Evolutionary conservation across 2,329 filamentous ascomycete species (phyloP), one percentile per base, ranked within the genome.

Genomic region (Cladophialophora yegresii): DNA sequence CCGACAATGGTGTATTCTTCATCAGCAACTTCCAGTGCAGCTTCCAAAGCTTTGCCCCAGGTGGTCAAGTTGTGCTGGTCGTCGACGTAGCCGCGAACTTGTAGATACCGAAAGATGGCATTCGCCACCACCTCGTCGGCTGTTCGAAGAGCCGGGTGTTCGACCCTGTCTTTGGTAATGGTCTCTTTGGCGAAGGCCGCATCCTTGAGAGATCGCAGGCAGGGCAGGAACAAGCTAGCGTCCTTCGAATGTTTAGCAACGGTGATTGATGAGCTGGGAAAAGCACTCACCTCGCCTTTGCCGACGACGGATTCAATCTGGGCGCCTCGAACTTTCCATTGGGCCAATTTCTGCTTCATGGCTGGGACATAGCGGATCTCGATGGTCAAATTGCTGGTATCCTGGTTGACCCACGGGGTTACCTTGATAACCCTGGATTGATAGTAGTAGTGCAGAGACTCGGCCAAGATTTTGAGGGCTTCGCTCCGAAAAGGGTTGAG

Each of bases 101-200:
- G 91, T 23, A 99, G 83, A 77, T 97, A 95, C 61, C 92, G 87
- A 89, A 92, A 97, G 64, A 93, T 84, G 6, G 89, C 86, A 71
- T 96, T 91, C 20, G 92, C 80, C 26, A 84, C 79, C 61, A 93
- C 84, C 72, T 95, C 90, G 16, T 89, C 83, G 67, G 89, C 85
- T n/a, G 88, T 85, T 64, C 83, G 85, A 23, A 71, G 56, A 40
- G 67, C 64, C 43, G 70, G 69, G 36, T 66, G 57, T 22, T 68
- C 61, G 40, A 68, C 32, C 40, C 62, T 65, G 22, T 55, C 66
- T 26, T 67, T 65, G 3, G 85, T 81, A 58, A 91, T 82, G 0
- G 91, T 91, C 70, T 86, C 86, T 61, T 87, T 81, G 2, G 85
- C 85, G 73, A 96, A 93, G 0, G 88, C 84, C 2, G 83, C 75